Base-by-base conservation (phyloP, 2,329 filamentous ascomycete species). In the Tolypocladium inflatum region DNA sequence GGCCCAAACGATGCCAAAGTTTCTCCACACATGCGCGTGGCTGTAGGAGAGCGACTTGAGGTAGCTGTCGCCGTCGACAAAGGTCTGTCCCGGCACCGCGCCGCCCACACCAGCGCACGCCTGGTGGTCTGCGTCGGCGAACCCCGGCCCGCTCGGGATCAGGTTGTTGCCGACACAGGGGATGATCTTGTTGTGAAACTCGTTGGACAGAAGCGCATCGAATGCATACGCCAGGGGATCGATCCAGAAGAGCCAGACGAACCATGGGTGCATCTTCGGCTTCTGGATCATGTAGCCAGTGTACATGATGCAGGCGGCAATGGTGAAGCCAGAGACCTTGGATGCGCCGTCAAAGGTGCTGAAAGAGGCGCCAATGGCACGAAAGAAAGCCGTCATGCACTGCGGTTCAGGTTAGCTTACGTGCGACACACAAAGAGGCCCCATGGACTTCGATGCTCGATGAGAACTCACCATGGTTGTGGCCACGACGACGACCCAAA, bases 211-310 rank as follows among this genome's bases (percentile, higher is more conserved):
- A 0, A 91, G 69, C 0, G 80, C 81, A 62, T 90, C 84, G 58
- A 90, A 91, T 0, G 78, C 84, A 59, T 90, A 90, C 0, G 87
- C 82, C 3, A 91, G 73, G 0, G 87, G 87, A 61, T 88, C 79
- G 26, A 87, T 79, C 81, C 83, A 86, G 60, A 79, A 85, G 3
- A 87, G 67, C 84, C 84, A 87, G 3, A 75, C 71, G 30, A 87
- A 80, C 82, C 83, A 87, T 0, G 80, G 78, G 45, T 83, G 80
- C 84, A 87, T 86, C 60, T 82, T 74, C 26, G 77, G 77, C 30
- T 84, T 82, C 5, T 77, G 78, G 58, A 87, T 86, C 66, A 86
- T 76, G 67, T 84, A 88, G 17, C 85, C 85, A 4, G 78, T 84
- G 67, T 88, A 88, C 45, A 87, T 79, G 56, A 86, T 71, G 11